Evolutionary conservation across 306 rosid genomes (phyloP).

Genomic region (Medicago ruthenica): DNA sequence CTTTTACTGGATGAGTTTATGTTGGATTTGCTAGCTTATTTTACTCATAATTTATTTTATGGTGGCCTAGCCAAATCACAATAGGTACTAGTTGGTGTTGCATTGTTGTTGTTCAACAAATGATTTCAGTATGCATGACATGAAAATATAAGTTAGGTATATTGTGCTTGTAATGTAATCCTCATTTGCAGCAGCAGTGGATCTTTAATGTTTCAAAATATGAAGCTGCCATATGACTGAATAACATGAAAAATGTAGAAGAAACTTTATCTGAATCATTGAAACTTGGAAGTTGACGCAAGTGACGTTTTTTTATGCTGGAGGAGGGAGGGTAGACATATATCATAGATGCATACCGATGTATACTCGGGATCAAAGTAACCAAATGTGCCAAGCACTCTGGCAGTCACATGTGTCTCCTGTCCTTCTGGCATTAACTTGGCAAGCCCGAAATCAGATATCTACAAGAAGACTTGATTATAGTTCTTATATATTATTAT

Average conservation of each 20-base stretch:
- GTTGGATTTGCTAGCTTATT: constrained; percentile 36
- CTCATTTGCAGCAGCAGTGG: constrained; percentile 29
- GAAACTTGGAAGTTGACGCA: constrained; percentile 9
- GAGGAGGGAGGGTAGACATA: background rate
- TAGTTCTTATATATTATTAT: constrained; percentile 12
- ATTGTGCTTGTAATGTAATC: constrained; percentile 8
- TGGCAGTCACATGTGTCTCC: constrained; percentile 77
- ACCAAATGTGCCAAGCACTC: constrained; percentile 95
- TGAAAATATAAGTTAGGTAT: constrained; percentile 23
- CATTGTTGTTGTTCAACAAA: constrained; percentile 10
- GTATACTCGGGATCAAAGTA: constrained; percentile 97
- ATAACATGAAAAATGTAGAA: constrained; percentile 24
- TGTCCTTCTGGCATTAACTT: constrained; percentile 96
- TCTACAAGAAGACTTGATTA: constrained; percentile 47
- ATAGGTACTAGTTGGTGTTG: constrained; percentile 25
- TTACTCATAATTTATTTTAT: constrained; percentile 16
- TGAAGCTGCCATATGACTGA: constrained; percentile 37
- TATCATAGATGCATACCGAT: constrained; percentile 60
- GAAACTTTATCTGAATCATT: constrained; percentile 10
- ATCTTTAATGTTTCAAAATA: constrained; percentile 23
- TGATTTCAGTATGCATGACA: constrained; percentile 14
- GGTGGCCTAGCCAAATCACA: constrained; percentile 13
- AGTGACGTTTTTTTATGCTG: background rate
- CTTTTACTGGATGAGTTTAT: constrained; percentile 29
- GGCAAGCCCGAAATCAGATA: constrained; percentile 97